Percentiles rank a stretch among this genome's conserved stretches.
These are phyloP conservation scores for Nigrograna mackinnonii DNA, from an alignment of 2,329 filamentous ascomycete genomes.

Conservation along the genomic window DNA sequence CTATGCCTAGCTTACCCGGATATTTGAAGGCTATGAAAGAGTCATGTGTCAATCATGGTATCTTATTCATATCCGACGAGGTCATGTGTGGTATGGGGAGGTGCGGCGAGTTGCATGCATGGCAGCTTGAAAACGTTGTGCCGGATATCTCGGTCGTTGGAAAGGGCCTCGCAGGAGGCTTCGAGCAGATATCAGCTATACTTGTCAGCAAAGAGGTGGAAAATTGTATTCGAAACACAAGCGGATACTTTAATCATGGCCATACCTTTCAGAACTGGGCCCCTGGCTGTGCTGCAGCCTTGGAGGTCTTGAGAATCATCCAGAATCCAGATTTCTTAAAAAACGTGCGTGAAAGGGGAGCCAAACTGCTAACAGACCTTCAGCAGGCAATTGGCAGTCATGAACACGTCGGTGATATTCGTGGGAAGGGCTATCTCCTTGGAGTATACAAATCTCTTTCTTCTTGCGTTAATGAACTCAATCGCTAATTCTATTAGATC, in stretches of 20 bases:
- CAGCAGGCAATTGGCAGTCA: conserved; percentile 47
- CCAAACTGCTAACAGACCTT: conserved; percentile 50
- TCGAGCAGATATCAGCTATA: conserved; percentile 65
- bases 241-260: conserved; percentile 60
- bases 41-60: conserved; percentile 72
- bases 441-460: too few relatives aligned
- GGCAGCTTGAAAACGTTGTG: conserved; percentile 56
- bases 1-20: conserved; percentile 66
- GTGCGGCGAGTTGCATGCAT: conserved; percentile 63
- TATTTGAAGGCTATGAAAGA: conserved; percentile 71
- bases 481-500: too few relatives aligned
- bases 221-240: conserved; percentile 48
- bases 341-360: conserved; percentile 62
- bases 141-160: conserved; percentile 70
- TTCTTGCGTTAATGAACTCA: too few relatives aligned
- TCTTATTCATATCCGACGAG: conserved; percentile 77
- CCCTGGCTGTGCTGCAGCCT: conserved; percentile 61
- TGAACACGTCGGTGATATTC: conserved; percentile 62
- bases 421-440: conserved; percentile 64
- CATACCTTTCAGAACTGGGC: conserved; percentile 69
- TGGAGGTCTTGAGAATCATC: conserved; percentile 66
- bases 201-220: conserved; percentile 59
- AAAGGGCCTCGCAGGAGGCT: conserved; percentile 69
- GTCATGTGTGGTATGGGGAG: conserved; percentile 72
- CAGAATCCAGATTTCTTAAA: conserved; percentile 59